Evolutionary conservation across 306 rosid species (phyloP), one percentile per base, ranked within the genome.

Genomic region (Echinosophora koreensis): DNA sequence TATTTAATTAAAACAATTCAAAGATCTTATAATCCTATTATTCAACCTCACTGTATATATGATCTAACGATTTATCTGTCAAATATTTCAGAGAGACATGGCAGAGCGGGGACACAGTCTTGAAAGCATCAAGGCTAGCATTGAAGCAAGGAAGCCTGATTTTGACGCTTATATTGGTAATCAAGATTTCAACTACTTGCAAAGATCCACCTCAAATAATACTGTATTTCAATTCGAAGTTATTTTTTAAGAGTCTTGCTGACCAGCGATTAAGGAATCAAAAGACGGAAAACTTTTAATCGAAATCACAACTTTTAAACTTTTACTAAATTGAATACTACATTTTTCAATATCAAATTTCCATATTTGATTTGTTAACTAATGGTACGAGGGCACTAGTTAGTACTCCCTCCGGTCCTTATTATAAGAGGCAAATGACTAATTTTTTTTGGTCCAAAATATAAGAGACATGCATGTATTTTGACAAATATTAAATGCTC

Each of bases 41-140:
- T 79, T 66, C 42, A 56, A 17, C 16, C 15, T 22, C n/a, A 57
- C n/a, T 50, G n/a, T n/a, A n/a, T n/a, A n/a, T n/a, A 8, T 79
- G 38, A 75, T 56, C 72, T 77, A 12, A 84, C 42, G 8, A 77
- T 49, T 30, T 58, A 47, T 61, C 27, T 30, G 13, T 16, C 39
- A 76, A 77, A 55, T 70, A 78, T 73, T 57, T 64, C 82, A 96
- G 99, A 91, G 99, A 77, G 99, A 96, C 87, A 96, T 96, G 99
- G 97, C 99, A 35, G 99, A 96, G 68, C 94, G 99, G 69, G 99
- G 99, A 62, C 99, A 96, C 56, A 96, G 99, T 69, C 99, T 96
- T 41, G 99, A 96, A 84, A 96, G 99, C 87, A 96, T 96, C 87
- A 96, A 96, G 84, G 99, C 98, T 80, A 96, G 99, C 71, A 96